phyloP scores from a whole-genome alignment of 1,284 basidiomycete genomes.

The Ganoderma lingzhi region DNA sequence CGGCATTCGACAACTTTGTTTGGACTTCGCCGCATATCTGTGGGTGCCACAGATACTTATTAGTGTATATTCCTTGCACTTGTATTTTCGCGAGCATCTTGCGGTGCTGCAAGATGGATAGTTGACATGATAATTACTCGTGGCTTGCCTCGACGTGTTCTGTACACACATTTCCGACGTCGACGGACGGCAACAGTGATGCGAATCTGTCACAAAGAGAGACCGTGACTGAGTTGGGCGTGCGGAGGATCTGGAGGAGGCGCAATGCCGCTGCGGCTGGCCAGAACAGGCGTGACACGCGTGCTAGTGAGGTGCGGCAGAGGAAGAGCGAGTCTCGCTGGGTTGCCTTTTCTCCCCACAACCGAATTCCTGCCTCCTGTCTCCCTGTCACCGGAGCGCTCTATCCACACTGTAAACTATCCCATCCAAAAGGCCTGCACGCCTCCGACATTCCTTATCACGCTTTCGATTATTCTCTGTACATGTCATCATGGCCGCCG shows the following conservation, averaged over 20 bases:
- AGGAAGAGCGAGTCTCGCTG: neutral
- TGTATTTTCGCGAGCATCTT: neutral
- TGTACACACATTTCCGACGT: neutral
- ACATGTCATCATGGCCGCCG: constrained; percentile 53
- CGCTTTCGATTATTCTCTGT: constrained; percentile 35
- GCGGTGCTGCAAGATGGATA: neutral
- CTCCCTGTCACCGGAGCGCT: constrained; percentile 12
- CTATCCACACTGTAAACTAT: constrained; percentile 29
- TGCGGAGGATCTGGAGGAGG: neutral
- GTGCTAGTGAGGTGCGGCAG: neutral
- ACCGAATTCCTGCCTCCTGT: constrained; percentile 10
- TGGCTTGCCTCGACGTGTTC: constrained; percentile 1
- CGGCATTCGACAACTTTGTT: constrained; percentile 19
- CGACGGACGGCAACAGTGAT: constrained; percentile 12
- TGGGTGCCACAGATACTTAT: neutral
- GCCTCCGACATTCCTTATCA: constrained; percentile 51
- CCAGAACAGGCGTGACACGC: neutral
- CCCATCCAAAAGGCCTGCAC: constrained; percentile 18
- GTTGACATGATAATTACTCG: neutral
- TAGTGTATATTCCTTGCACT: neutral
- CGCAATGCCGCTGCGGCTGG: constrained; percentile 3
- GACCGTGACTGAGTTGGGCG: neutral
- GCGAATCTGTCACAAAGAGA: constrained; percentile 4
- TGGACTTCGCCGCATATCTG: neutral
- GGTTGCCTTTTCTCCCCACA: constrained; percentile 17